Percentiles rank a stretch among this genome's conserved stretches.
These are phyloP conservation scores for Sporobolomyces roseus DNA, from an alignment of 768 basidiomycete species.

Conservation along the genomic window DNA sequence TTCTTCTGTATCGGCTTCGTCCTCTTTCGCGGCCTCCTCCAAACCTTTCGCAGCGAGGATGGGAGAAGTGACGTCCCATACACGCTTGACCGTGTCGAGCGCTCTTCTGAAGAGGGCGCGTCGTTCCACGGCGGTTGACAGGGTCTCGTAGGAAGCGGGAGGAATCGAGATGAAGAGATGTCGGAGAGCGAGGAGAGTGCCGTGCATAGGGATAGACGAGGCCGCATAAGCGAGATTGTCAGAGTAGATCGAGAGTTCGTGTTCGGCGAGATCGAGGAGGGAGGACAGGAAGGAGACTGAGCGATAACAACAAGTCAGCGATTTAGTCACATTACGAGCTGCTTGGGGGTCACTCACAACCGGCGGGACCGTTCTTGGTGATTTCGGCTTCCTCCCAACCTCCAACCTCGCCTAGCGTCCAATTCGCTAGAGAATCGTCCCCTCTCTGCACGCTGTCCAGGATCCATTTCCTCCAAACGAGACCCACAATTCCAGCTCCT, in stretches of 20 bases:
- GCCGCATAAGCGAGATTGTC: constrained; percentile 31
- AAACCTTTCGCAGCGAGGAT: constrained; percentile 31
- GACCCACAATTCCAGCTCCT: constrained; percentile 31
- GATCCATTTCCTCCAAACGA: constrained; percentile 39
- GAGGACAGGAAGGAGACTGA: constrained; percentile 31
- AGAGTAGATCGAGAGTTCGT: constrained; percentile 25
- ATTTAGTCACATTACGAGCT: too few relatives aligned
- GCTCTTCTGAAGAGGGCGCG: constrained; percentile 32
- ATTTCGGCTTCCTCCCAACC: constrained; percentile 21
- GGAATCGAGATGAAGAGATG: constrained; percentile 41
- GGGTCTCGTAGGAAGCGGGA: background rate
- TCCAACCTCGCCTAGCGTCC: constrained; percentile 25
- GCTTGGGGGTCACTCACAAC: background rate
- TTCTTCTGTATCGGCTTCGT: constrained; percentile 39
- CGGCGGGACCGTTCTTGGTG: constrained; percentile 1
- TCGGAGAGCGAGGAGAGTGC: constrained; percentile 37
- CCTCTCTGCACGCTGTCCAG: constrained; percentile 13
- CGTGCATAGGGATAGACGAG: constrained; percentile 32
- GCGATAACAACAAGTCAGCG: background rate
- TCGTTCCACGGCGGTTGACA: constrained; percentile 16
- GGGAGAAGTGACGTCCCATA: constrained; percentile 34
- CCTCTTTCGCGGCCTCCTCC: constrained; percentile 8
- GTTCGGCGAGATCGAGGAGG: constrained; percentile 36
- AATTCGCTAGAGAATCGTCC: background rate
- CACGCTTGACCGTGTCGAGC: constrained; percentile 23